Conservation (phyloP, 768 basidiomycete genomes). For the Podaxis sp. region DNA sequence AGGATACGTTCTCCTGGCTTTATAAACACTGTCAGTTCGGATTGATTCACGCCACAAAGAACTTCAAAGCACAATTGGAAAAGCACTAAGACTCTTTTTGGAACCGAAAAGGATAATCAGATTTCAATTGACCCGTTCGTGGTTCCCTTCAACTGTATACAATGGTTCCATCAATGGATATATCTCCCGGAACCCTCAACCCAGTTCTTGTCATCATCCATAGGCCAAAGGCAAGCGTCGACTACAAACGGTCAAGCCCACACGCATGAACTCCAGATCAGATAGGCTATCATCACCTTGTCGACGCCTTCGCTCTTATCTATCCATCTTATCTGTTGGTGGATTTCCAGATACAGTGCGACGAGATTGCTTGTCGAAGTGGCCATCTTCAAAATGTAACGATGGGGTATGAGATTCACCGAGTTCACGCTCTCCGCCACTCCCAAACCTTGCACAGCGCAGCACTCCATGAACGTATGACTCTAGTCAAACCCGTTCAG, state of each 20-base stretch:
- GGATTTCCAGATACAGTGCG: neutral
- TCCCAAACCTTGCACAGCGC: neutral
- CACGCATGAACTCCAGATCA: neutral
- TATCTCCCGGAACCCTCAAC: neutral
- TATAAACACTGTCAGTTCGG: neutral
- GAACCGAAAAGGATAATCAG: neutral
- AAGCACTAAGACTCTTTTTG: neutral
- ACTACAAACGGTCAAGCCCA: neutral
- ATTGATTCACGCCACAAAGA: slow-evolving; percentile 1
- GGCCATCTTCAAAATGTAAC: neutral
- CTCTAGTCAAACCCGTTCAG: neutral
- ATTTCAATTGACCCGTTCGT: neutral
- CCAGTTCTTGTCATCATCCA: neutral
- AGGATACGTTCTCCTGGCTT: neutral
- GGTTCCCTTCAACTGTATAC: neutral
- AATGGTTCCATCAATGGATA: slow-evolving; percentile 7
- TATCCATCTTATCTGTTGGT: slow-evolving; percentile 1
- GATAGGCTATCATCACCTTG: neutral
- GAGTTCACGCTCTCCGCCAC: neutral
- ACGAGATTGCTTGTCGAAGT: neutral
- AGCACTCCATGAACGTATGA: neutral
- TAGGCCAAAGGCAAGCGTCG: neutral
- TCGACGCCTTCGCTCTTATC: slow-evolving; percentile 5
- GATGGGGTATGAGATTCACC: neutral
- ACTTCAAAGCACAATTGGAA: neutral